phyloP scores from a whole-genome alignment of 1,139 yeast genomes.

The Tardiomyces digboiensis region DNA sequence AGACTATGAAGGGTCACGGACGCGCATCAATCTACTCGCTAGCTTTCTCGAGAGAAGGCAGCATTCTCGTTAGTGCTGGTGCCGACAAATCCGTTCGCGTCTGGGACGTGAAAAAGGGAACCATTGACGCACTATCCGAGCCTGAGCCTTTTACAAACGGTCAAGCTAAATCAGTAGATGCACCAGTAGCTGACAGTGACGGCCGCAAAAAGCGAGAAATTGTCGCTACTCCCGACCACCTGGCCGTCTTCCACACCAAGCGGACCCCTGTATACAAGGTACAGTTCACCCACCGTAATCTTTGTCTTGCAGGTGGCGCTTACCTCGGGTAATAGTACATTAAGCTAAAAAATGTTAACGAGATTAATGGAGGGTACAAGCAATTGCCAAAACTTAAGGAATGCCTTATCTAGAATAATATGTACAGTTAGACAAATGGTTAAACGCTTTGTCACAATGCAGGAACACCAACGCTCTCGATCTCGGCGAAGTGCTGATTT shows the following conservation, averaged over 20 bases:
- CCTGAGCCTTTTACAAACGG: constrained; percentile 52
- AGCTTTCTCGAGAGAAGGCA: constrained; percentile 80
- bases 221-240: constrained; percentile 76
- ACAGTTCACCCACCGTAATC: constrained; percentile 80
- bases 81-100: constrained; percentile 91
- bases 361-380: background rate
- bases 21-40: constrained; percentile 77
- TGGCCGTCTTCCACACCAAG: constrained; percentile 91
- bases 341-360: background rate
- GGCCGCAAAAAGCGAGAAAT: constrained; percentile 52
- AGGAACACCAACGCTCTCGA: too few relatives aligned
- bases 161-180: constrained; percentile 2
- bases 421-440: constrained; percentile 1
- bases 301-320: constrained; percentile 92
- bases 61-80: constrained; percentile 84
- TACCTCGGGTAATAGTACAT: constrained; percentile 36
- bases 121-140: constrained; percentile 69
- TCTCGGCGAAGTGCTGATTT: too few relatives aligned
- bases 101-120: constrained; percentile 89
- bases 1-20: constrained; percentile 83
- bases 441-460: too few relatives aligned
- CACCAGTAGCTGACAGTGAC: constrained; percentile 22
- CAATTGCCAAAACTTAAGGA: background rate
- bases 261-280: constrained; percentile 92
- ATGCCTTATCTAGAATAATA: background rate